Evolutionary conservation across 1,284 basidiomycete genomes (phyloP).

Genomic region (Vanrija sp.): DNA sequence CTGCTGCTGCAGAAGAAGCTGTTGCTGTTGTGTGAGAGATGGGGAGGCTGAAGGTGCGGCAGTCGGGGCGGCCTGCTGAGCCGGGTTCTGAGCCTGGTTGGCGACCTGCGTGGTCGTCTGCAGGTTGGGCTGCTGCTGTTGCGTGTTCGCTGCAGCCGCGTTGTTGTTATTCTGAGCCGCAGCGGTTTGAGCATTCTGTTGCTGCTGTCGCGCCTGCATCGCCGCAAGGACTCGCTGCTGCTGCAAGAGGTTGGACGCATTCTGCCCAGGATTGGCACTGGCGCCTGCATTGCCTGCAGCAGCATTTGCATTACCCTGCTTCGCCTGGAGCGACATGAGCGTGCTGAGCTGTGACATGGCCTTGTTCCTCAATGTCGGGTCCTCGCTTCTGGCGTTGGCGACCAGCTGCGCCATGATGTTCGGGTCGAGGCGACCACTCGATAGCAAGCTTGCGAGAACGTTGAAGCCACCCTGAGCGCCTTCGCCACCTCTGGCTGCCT

Average conservation of each 20-base stretch:
- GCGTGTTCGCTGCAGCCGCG: not conserved
- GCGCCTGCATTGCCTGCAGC: not conserved
- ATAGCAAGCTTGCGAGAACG: conserved; percentile 7
- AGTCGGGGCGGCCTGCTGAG: conserved; percentile 3
- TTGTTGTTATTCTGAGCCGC: not conserved
- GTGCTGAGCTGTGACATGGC: conserved; percentile 14
- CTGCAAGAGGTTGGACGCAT: not conserved
- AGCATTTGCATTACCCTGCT: conserved; percentile 5
- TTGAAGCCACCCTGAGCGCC: conserved; percentile 1
- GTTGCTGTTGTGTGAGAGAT: conserved; percentile 6
- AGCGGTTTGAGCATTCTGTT: not conserved
- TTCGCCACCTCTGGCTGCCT: not conserved
- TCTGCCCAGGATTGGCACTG: conserved; percentile 2
- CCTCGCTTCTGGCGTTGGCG: conserved; percentile 10
- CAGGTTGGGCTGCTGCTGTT: conserved; percentile 1
- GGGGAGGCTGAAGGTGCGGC: too few relatives aligned
- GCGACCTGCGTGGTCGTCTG: not conserved
- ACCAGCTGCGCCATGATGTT: conserved; percentile 17
- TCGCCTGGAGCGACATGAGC: conserved; percentile 8
- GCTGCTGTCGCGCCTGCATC: conserved; percentile 12
- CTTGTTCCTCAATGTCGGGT: conserved; percentile 6
- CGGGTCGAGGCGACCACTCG: conserved; percentile 13
- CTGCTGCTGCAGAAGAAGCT: conserved; percentile 7
- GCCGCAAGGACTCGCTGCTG: conserved; percentile 15
- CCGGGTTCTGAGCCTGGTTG: conserved; percentile 8